Evolutionary conservation across 140 eudicot species (phyloP), one percentile per base, ranked within the genome.

Genomic region (Cichorium intybus): DNA sequence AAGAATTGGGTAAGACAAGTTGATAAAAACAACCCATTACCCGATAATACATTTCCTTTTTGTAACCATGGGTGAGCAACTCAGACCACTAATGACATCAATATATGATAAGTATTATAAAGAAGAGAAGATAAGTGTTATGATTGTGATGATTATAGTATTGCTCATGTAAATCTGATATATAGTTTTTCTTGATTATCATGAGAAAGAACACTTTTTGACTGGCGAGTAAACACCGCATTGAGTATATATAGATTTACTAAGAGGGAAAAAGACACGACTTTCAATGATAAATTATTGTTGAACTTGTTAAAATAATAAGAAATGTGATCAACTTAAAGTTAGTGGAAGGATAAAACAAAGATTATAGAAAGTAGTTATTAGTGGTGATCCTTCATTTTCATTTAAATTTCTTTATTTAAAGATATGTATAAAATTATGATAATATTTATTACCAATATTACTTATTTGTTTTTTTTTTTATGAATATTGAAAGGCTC

Each of bases 351-450:
- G 28, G 54, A 67, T 52, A 24, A 37, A 10, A 54, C 18, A 37
- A 7, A 33, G 33, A 51, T 16, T 48, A 18, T 27, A 22, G n/a
- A 55, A 67, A 68, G 73, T 55, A 21, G 24, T 41, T 39, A 68
- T 68, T 55, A 62, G 29, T 68, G 28, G 64, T 37, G 46, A 68
- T 68, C 73, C 64, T 43, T 33, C 62, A 34, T 51, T 21, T 23
- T 33, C 24, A 20, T 31, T 64, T 21, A 23, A 47, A 17, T 6
- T 21, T 18, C 23, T 49, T 64, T 4, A 15, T 43, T 43, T 43
- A 7, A 43, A 43, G 15, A 3, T 3, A 10, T 41, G 35, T 59
- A 59, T 18, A 34, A 31, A 27, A 27, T 27, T 27, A 27, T n/a
- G n/a, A n/a, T n/a, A n/a, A n/a, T n/a, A n/a, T n/a, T n/a, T n/a